Evolutionary conservation across 1,284 basidiomycete species (phyloP).

Genomic region (Mrakiaceae sp.): DNA sequence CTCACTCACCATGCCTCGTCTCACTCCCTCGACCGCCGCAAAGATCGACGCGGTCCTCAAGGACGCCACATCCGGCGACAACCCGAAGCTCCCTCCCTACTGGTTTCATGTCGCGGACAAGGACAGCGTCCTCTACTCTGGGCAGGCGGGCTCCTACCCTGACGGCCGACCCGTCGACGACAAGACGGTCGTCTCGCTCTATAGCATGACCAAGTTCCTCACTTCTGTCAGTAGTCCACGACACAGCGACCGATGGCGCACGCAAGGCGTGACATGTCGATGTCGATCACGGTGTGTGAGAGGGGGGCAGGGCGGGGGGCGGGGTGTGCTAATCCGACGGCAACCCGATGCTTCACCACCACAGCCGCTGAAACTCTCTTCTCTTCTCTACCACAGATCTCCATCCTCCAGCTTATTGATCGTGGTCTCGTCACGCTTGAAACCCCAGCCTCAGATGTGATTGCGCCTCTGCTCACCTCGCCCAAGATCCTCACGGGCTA

Average conservation of each 20-base stretch:
- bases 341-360: too few relatives aligned
- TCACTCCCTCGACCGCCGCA: neutral
- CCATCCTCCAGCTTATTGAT: conserved; percentile 5
- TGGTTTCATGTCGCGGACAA: neutral
- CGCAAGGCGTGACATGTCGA: too few relatives aligned
- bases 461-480: neutral
- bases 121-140: neutral
- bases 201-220: neutral
- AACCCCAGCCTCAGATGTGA: neutral
- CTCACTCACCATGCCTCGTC: neutral
- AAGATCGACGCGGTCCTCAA: neutral
- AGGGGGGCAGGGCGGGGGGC: too few relatives aligned
- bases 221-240: neutral
- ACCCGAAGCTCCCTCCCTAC: neutral
- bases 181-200: neutral
- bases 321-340: too few relatives aligned
- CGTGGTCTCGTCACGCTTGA: conserved; percentile 1
- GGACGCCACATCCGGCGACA: neutral
- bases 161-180: neutral
- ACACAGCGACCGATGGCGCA: too few relatives aligned
- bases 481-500: neutral
- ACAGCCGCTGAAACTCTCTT: too few relatives aligned
- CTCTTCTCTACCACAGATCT: neutral
- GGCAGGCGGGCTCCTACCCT: neutral
- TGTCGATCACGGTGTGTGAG: too few relatives aligned